Base-by-base conservation (phyloP, 495 filamentous ascomycete genomes). In the Chaetomidium leptoderma region DNA sequence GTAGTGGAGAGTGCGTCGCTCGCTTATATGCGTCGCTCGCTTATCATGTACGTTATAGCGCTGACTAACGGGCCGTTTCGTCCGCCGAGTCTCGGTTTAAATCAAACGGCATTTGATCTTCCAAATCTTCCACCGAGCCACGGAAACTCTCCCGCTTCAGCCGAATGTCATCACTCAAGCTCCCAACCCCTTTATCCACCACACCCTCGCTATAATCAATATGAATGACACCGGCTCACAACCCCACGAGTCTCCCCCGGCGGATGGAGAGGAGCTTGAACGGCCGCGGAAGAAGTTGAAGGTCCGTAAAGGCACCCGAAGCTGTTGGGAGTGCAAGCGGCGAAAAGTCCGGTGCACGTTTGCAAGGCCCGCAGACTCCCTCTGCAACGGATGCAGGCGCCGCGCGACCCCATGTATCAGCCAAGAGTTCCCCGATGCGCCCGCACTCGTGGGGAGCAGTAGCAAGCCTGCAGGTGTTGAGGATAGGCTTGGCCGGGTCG, bases 301-400 rank as follows among this genome's bases (percentile, higher is more conserved):
- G 33, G 10, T 79, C 33, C 73, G 77, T 19, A 81, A 79, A 55
- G 78, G 78, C 13, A 80, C 77, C 2, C 71, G 66, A 14, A 78
- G 75, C 53, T 81, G 78, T 58, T 80, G 76, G 76, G 78, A 79
- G 57, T 80, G 78, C 64, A 78, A 77, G 52, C 74, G 71, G 47
- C 72, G 77, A 3, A 81, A 81, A 53, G 70, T 75, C 47, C 67
- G 70, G 39, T 81, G 78, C 62, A 74, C 63, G n/a, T 78, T 78
- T 53, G 59, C 62, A 26, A 52, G 64, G 5, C 60, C 64, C 9
- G 51, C 55, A 7, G 68, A 74, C 29, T 43, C 63, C 16, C 64
- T 66, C 39, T 83, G 80, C 55, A 63, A 67, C 39, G 70, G 70
- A 17, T 81, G 80, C 55, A 54, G 60, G 27, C 65, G 74, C 35